Evolutionary conservation across 2,329 filamentous ascomycete genomes (phyloP).

Genomic region (Phyllosticta capitalensis): DNA sequence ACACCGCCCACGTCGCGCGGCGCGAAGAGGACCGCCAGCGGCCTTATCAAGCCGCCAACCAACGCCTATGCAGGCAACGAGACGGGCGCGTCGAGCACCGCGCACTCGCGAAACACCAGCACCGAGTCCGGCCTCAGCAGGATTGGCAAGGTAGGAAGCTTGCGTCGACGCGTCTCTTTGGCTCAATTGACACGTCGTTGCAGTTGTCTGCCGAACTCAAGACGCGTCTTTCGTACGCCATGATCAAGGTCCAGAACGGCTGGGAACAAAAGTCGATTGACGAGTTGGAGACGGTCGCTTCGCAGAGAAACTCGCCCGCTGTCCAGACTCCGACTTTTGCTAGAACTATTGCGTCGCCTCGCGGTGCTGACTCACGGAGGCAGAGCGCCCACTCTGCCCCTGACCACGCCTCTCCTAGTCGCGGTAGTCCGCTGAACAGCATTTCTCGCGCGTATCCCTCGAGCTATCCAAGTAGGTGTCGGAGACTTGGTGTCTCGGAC

Average conservation of each 20-base stretch:
- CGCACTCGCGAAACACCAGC: constrained; percentile 65
- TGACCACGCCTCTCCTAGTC: constrained; percentile 18
- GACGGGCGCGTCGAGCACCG: constrained; percentile 18
- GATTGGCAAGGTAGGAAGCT: constrained; percentile 60
- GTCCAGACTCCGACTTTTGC: constrained; percentile 7
- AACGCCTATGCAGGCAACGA: constrained; percentile 7
- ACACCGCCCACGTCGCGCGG: constrained; percentile 33
- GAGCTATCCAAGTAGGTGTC: neutral
- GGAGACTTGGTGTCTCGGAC: neutral
- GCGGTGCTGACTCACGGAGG: constrained; percentile 16
- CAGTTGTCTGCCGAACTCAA: constrained; percentile 71
- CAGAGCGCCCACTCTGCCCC: constrained; percentile 29
- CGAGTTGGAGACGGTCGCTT: constrained; percentile 52
- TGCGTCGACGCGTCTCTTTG: constrained; percentile 5
- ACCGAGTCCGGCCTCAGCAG: constrained; percentile 57
- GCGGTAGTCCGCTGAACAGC: neutral
- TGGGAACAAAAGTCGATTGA: constrained; percentile 73
- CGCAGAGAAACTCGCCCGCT: constrained; percentile 9
- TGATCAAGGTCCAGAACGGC: constrained; percentile 80
- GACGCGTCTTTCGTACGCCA: constrained; percentile 81
- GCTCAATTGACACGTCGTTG: constrained; percentile 12
- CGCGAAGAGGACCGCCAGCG: constrained; percentile 70
- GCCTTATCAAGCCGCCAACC: constrained; percentile 47
- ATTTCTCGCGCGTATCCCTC: neutral
- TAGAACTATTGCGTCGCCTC: neutral